phyloP scores from a whole-genome alignment of 2,329 filamentous ascomycete genomes.

The Scedosporium apiospermum region DNA sequence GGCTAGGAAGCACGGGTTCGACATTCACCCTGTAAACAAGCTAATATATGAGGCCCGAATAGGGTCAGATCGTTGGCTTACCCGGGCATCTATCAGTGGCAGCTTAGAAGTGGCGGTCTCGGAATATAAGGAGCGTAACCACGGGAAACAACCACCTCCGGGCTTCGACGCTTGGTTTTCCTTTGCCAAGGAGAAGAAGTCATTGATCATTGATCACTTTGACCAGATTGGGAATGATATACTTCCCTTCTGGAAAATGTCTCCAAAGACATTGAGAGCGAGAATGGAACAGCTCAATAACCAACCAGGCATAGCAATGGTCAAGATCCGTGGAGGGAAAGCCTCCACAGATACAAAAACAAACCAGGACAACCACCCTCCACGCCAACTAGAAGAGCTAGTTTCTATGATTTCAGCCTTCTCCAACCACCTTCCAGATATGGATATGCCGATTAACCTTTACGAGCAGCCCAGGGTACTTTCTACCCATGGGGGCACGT shows the following conservation, averaged over 20 bases:
- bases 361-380: constrained; percentile 17
- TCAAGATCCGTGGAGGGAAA: constrained; percentile 56
- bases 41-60: constrained; percentile 39
- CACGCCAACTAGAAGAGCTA: constrained; percentile 30
- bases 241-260: constrained; percentile 66
- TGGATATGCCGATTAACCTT: constrained; percentile 78
- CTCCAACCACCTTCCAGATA: constrained; percentile 63
- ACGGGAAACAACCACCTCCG: constrained; percentile 64
- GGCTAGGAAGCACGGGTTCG: background rate
- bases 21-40: constrained; percentile 36
- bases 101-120: constrained; percentile 35
- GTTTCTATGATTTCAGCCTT: constrained; percentile 64
- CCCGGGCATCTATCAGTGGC: constrained; percentile 35
- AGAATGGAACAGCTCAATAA: constrained; percentile 33
- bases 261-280: constrained; percentile 57
- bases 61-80: constrained; percentile 38
- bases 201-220: constrained; percentile 70
- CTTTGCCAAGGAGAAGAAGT: constrained; percentile 59
- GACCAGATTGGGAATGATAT: constrained; percentile 69
- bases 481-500: constrained; percentile 21
- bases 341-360: constrained; percentile 21
- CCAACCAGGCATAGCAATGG: constrained; percentile 33
- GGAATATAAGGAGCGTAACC: constrained; percentile 40
- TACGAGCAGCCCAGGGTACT: constrained; percentile 66
- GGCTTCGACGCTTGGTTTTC: constrained; percentile 80